A percentile compares a stretch with the other conserved stretches of the same genome.
These are phyloP conservation scores for Eutrema yunnanense DNA, from an alignment of 345 rosid genomes.

Conservation along the genomic window DNA sequence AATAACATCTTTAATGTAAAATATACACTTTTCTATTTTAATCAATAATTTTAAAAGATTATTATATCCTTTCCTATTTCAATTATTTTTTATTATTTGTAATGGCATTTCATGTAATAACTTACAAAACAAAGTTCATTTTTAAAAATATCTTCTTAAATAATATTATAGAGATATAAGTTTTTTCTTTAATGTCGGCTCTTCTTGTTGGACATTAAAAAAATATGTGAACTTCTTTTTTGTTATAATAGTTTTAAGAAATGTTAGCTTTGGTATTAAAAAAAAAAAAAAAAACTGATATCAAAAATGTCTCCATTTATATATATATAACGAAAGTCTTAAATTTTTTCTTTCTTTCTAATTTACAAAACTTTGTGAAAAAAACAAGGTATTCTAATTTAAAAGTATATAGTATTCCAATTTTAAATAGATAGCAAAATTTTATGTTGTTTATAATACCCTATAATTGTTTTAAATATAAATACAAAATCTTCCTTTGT, in stretches of 20 bases:
- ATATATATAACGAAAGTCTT: neutral
- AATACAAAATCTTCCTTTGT: neutral
- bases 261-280: neutral
- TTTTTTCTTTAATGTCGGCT: neutral
- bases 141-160: no score
- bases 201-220: neutral
- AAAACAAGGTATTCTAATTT: neutral
- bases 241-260: neutral
- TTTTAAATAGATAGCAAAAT: neutral
- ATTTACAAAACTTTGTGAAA: neutral
- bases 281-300: neutral
- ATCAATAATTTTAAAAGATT: no score
- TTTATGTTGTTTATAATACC: neutral
- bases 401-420: neutral
- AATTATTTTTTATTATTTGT: no score
- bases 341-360: neutral
- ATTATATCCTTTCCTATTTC: no score
- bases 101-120: no score
- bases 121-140: no score
- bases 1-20: no score
- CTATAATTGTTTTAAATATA: neutral
- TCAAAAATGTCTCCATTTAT: no score
- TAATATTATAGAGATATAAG: neutral
- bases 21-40: no score
- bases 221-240: neutral